Evolutionary conservation across 495 filamentous ascomycete species (phyloP), one percentile per base, ranked within the genome.

Genomic region (Staphylotrichum tortipilum): DNA sequence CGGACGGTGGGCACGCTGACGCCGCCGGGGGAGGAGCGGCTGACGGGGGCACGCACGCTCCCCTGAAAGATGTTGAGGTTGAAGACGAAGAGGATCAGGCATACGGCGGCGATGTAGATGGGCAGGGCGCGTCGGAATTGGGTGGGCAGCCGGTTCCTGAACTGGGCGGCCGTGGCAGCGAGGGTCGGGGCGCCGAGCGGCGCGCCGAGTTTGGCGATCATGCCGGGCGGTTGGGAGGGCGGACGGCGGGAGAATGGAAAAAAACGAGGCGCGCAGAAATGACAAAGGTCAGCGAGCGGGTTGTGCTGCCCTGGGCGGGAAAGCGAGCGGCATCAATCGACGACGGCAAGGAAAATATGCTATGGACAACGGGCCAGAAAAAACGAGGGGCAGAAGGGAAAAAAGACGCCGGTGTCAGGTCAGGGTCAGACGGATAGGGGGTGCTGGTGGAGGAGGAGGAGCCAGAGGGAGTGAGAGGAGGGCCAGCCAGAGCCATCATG

Each of bases 81-180:
- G 28, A 74, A 59, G 50, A 72, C 29, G 40, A 75, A 52, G 26
- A 77, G 52, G 17, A 73, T 39, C 1, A 72, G 50, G 53, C 68
- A 50, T 35, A 69, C 49, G 49, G 50, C 60, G 33, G 44, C 62
- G 29, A 64, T 40, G 41, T 70, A 70, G 43, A 70, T 48, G 19
- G 61, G 57, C 5, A 65, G 58, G 24, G 47, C 49, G 36, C 68
- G 62, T 19, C 66, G 61, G 24, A 70, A 59, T 34, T 70, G 67
- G 7, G 57, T 60, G 8, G 65, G 65, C 22, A 66, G 47, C 7
- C 62, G 62, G 52, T 68, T 68, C 29, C 68, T 55, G 31, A 69
- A 59, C 52, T 65, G 64, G 22, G 65, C 64, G 14, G 48, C 57
- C 8, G 63, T 66, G 39, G 65, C 53, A 17, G 62, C 62, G 33